These are phyloP conservation scores for Naganishia cerealis DNA, from an alignment of 1,284 basidiomycete species.

Conservation along the genomic window DNA sequence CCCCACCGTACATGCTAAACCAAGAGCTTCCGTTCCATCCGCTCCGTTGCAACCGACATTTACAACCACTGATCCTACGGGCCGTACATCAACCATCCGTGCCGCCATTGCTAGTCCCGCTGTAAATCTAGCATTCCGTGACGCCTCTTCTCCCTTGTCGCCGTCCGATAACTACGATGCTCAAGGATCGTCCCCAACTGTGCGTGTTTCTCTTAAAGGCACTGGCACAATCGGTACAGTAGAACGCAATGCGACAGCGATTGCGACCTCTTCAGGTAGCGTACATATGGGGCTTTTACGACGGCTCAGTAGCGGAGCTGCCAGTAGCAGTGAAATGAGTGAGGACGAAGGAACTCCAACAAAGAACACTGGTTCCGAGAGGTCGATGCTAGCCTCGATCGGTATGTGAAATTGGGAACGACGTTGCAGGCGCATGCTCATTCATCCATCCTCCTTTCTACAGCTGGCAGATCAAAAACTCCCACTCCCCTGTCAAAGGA, in stretches of 20 bases:
- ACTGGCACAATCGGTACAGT: constrained; percentile 8
- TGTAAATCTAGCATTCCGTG: not conserved
- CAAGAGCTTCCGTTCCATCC: not conserved
- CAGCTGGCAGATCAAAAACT: constrained; percentile 32
- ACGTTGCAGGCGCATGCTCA: constrained; percentile 4
- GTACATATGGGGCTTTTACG: constrained; percentile 42
- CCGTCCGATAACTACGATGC: constrained; percentile 44
- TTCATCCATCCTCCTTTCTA: not conserved
- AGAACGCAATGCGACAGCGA: not conserved
- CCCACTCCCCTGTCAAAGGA: constrained; percentile 24
- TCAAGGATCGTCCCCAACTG: constrained; percentile 47
- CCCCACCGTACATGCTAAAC: constrained; percentile 10
- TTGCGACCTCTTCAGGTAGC: constrained; percentile 17
- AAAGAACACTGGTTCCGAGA: constrained; percentile 40
- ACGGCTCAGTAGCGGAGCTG: constrained; percentile 40
- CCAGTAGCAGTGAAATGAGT: constrained; percentile 42
- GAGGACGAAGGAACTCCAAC: constrained; percentile 54
- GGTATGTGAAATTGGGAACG: constrained; percentile 31
- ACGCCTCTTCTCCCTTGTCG: constrained; percentile 17
- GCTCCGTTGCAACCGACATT: constrained; percentile 20
- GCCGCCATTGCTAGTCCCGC: constrained; percentile 8
- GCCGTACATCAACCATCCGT: constrained; percentile 5
- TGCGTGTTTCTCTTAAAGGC: constrained; percentile 35
- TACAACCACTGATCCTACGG: constrained; percentile 17
- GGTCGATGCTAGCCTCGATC: constrained; percentile 23